Base-by-base conservation (phyloP, 345 rosid species). In the Balakata baccata region DNA sequence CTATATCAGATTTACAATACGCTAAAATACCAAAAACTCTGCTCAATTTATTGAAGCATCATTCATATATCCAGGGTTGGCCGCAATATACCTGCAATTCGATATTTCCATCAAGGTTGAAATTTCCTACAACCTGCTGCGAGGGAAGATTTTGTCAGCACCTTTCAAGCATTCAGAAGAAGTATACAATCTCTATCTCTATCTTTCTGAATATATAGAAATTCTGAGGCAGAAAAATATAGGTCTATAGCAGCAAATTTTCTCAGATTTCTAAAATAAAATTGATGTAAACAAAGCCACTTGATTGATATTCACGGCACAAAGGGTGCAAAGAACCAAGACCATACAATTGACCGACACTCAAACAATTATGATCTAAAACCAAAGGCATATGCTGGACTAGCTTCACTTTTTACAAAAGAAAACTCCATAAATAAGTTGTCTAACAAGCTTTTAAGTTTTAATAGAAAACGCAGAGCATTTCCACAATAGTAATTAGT, bases 91-190 rank as follows among this genome's bases (percentile, higher is more conserved):
- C 99, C 98, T 89, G 88, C 87, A 95, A 80, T 72, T 95, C 94
- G 20, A 84, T 80, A 82, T 89, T 83, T 66, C 96, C 96, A 72
- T 87, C 97, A 73, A 95, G 88, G 63, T 65, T 84, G 90, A 87
- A 95, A 83, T 85, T 95, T 72, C 84, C 91, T 0, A 80, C 83
- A 69, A 84, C 81, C 90, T 91, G 94, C 80, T 54, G 71, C 37
- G 84, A 85, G 68, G 74, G 50, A 81, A 81, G 61, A 71, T 71
- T 51, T 67, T 11, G 62, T 82, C 58, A 86, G 80, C 71, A 76
- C 23, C 46, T 54, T 18, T 53, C 12, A 68, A 59, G 67, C 63
- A 76, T 69, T 54, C 13, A n/a, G 12, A 76, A 68, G 67, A 72
- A 22, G 11, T 53, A n/a, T 22, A 58, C 10, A 10, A 41, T 59